Conservation (phyloP, 1,284 basidiomycete genomes). For the Cutaneotrichosporon sp. region DNA sequence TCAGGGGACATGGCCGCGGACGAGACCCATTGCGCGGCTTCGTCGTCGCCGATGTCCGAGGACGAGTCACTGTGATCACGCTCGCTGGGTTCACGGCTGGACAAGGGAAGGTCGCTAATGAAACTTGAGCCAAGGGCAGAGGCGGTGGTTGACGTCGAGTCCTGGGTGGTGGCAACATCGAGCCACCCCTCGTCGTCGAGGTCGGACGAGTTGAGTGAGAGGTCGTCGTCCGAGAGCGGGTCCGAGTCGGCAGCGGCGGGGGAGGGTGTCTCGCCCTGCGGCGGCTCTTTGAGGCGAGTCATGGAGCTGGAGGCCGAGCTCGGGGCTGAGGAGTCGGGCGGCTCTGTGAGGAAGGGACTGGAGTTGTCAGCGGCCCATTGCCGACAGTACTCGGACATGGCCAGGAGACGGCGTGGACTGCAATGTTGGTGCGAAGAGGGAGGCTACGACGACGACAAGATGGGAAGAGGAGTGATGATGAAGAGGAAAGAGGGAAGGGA, state of each 20-base stretch:
- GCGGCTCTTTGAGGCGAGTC: not conserved
- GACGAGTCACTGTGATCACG: conserved; percentile 3
- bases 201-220: conserved; percentile 11
- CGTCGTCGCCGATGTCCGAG: conserved; percentile 1
- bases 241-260: not conserved
- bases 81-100: conserved; percentile 9
- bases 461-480: not conserved
- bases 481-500: not conserved
- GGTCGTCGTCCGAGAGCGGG: conserved; percentile 9
- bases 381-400: conserved; percentile 16
- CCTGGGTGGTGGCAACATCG: conserved; percentile 2
- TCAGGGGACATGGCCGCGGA: not conserved
- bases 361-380: conserved; percentile 8
- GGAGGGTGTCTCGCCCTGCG: not conserved
- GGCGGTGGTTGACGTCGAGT: not conserved
- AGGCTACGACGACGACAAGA: not conserved
- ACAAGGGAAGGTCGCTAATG: conserved; percentile 10
- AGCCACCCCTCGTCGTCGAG: conserved; percentile 13
- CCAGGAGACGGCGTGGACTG: not conserved
- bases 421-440: not conserved
- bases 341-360: too few species aligned
- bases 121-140: conserved; percentile 11
- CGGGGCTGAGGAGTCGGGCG: not conserved
- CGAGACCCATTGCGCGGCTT: not conserved
- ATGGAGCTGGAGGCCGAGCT: conserved; percentile 1